phyloP scores from a whole-genome alignment of 345 rosid genomes.

The Eucalyptus fibrosa region DNA sequence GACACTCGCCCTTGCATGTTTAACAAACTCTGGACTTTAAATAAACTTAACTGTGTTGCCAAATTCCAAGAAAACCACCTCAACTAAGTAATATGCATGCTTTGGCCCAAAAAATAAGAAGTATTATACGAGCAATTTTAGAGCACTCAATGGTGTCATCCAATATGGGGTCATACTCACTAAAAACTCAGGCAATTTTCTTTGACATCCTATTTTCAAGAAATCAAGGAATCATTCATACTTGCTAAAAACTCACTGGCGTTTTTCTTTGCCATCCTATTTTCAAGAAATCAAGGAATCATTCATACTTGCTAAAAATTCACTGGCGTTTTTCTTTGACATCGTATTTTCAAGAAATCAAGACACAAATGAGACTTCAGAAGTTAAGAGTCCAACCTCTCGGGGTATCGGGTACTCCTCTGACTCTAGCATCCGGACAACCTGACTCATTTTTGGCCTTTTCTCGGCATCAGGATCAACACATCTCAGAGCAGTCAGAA shows the following conservation, averaged over 20 bases:
- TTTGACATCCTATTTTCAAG: background rate
- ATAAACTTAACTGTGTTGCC: background rate
- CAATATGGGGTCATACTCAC: background rate
- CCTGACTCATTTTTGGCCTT: slow-evolving; percentile 97
- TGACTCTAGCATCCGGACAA: slow-evolving; percentile 85
- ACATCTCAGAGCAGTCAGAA: slow-evolving; percentile 88
- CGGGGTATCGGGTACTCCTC: slow-evolving; percentile 82
- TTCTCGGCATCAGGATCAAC: slow-evolving; percentile 92
- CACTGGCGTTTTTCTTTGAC: background rate
- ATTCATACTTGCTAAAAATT: background rate
- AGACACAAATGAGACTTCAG: background rate
- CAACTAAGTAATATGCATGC: background rate
- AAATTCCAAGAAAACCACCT: background rate
- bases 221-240: background rate
- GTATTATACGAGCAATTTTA: background rate
- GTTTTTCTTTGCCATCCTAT: background rate
- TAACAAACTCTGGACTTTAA: background rate
- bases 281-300: background rate
- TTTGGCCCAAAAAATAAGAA: background rate
- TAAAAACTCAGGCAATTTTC: background rate
- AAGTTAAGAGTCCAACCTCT: slow-evolving; percentile 43
- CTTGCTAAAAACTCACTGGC: background rate
- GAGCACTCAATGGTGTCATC: background rate
- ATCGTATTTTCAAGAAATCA: background rate
- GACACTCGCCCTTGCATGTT: background rate